Conservation (phyloP, 1,284 basidiomycete genomes). For the Cryptococcus sp. region DNA sequence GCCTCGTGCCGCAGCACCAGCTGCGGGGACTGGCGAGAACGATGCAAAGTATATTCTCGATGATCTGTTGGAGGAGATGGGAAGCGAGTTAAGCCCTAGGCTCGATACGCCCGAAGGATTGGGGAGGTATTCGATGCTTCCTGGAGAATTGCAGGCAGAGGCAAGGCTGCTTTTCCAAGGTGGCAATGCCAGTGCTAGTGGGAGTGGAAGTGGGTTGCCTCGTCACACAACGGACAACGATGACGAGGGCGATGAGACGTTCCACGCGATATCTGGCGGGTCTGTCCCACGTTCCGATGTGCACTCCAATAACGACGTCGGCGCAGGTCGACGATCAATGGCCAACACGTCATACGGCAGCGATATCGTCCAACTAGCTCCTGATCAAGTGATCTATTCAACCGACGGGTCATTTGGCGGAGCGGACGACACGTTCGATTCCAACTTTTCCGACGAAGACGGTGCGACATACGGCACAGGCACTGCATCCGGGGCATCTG, state of each 20-base stretch:
- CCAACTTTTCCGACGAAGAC: background rate
- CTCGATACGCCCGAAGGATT: conserved; percentile 38
- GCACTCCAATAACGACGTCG: too few species aligned
- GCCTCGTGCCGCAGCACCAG: background rate
- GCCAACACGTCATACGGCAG: conserved; percentile 45
- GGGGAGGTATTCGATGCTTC: conserved; percentile 42
- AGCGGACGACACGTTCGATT: conserved; percentile 20
- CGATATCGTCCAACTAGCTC: conserved; percentile 26
- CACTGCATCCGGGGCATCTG: conserved; percentile 5
- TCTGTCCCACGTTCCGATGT: background rate
- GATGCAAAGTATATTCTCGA: conserved; percentile 58
- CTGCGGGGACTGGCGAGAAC: conserved; percentile 48
- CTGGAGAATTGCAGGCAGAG: conserved; percentile 26
- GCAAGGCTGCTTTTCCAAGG: conserved; percentile 14
- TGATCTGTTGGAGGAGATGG: conserved; percentile 49
- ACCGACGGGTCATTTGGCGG: conserved; percentile 31
- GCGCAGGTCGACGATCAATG: conserved; percentile 26
- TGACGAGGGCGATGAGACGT: conserved; percentile 10
- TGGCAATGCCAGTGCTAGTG: conserved; percentile 10
- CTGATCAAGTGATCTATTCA: conserved; percentile 15
- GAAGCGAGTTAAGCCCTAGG: conserved; percentile 33
- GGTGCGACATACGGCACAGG: conserved; percentile 5
- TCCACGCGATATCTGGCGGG: conserved; percentile 1
- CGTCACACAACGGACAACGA: conserved; percentile 1
- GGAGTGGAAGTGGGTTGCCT: conserved; percentile 1